Evolutionary conservation across 1,139 yeast species (phyloP).

Genomic region (Candida albicans): DNA sequence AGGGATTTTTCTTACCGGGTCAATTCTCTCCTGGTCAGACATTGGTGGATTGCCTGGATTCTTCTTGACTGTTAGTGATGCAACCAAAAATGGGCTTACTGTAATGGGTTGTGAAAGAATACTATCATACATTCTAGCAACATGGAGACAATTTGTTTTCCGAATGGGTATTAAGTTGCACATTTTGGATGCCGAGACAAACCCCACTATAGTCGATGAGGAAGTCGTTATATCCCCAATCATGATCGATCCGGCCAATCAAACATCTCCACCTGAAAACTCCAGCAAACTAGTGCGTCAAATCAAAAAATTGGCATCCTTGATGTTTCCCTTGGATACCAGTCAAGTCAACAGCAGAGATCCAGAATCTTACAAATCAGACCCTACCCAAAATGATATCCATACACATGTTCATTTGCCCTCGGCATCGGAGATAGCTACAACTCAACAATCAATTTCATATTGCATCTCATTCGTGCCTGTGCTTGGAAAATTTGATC

Average conservation of each 20-base stretch:
- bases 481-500: conserved; percentile 75
- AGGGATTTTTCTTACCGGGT: conserved; percentile 75
- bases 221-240: conserved; percentile 55
- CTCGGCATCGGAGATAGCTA: conserved; percentile 18
- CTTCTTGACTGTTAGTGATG: conserved; percentile 80
- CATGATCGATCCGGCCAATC: conserved; percentile 22
- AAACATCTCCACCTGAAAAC: not conserved
- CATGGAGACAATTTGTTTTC: conserved; percentile 91
- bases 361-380: conserved; percentile 41
- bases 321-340: conserved; percentile 54
- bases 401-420: conserved; percentile 46
- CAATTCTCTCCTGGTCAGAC: conserved; percentile 61
- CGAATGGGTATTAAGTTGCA: conserved; percentile 67
- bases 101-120: conserved; percentile 39
- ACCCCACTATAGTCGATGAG: conserved; percentile 48
- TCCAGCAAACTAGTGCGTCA: conserved; percentile 16
- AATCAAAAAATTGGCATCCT: conserved; percentile 34
- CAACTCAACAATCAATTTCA: conserved; percentile 39
- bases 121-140: conserved; percentile 58
- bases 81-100: conserved; percentile 55
- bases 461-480: conserved; percentile 69
- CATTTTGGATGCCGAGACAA: conserved; percentile 39
- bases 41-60: conserved; percentile 91
- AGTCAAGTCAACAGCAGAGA: conserved; percentile 35
- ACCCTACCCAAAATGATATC: conserved; percentile 41